Conservation (phyloP, 2,329 filamentous ascomycete genomes). For the Colletotrichum sp. region DNA sequence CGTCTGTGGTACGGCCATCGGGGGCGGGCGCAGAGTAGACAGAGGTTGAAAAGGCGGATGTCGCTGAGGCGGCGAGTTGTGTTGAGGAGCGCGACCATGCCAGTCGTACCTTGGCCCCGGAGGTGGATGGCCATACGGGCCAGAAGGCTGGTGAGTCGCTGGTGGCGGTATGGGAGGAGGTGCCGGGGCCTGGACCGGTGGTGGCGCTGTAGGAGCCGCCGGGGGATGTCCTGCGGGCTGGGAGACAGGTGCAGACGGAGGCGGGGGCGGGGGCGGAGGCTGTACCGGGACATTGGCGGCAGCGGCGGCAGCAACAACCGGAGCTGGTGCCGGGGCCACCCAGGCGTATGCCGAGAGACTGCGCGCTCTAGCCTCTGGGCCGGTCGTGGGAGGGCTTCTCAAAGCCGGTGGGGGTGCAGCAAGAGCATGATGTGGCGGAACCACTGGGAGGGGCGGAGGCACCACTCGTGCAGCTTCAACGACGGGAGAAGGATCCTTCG, state of each 20-base stretch:
- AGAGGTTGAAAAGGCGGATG: slow-evolving; percentile 38
- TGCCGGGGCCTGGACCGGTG: slow-evolving; percentile 21
- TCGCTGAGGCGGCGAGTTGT: slow-evolving; percentile 51
- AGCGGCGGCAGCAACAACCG: slow-evolving; percentile 23
- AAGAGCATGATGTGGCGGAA: slow-evolving; percentile 27
- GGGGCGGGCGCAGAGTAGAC: slow-evolving; percentile 55
- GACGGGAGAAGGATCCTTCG: slow-evolving; percentile 7
- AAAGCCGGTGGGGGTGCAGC: slow-evolving; percentile 24
- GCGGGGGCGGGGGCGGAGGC: slow-evolving; percentile 7
- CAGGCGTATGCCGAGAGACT: slow-evolving; percentile 18
- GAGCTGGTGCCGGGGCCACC: slow-evolving; percentile 18
- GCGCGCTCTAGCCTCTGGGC: slow-evolving; percentile 21
- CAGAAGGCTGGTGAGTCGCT: slow-evolving; percentile 38
- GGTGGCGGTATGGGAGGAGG: slow-evolving; percentile 38
- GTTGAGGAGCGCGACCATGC: slow-evolving; percentile 53
- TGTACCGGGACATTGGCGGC: slow-evolving; percentile 22
- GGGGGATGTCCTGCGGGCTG: slow-evolving; percentile 18
- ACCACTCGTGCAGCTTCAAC: slow-evolving; percentile 3
- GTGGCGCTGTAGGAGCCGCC: slow-evolving; percentile 22
- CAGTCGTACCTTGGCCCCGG: slow-evolving; percentile 42
- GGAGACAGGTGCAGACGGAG: slow-evolving; percentile 16
- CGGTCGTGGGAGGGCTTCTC: slow-evolving; percentile 18
- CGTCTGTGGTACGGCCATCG: slow-evolving; percentile 46
- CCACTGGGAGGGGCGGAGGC: slow-evolving; percentile 26
- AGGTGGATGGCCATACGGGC: slow-evolving; percentile 34